Evolutionary conservation across 768 basidiomycete genomes (phyloP), one percentile per base, ranked within the genome.

Genomic region (Lactarius tabidus): DNA sequence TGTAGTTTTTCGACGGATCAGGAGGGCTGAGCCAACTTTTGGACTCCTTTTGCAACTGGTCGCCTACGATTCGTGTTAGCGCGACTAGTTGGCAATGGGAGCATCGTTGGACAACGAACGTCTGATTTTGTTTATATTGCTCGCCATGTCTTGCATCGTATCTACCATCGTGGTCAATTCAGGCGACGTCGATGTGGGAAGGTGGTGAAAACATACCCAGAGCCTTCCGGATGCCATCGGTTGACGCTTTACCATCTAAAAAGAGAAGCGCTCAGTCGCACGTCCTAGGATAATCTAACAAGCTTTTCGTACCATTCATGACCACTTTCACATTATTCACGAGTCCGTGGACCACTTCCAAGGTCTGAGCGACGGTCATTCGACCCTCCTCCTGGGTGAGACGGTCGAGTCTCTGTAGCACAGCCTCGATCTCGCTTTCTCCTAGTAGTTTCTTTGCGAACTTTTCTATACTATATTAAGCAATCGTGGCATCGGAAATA

Each of bases 1-100:
- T 63, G 39, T 53, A 31, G 52, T 53, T 53, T 53, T 20, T 43
- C 57, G 33, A 63, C 15, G 63, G 63, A 14, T 63, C 57, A 28
- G 63, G 63, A 6, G 63, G 57, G 14, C 43, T 39, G n/a, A 63
- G 57, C 63, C 63, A 63, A 12, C n/a, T 10, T 9, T 17, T 35
- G 15, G 51, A n/a, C 3, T 58, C 28, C 9, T 18, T 10, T 45
- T 57, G 56, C 28, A 63, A 23, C 36, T 39, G 33, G 5, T 57
- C 45, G 9, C 56, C 62, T 63, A 18, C 28, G 15, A 31, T 1
- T 15, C 7, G 1, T 23, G 29, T 63, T 20, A 63, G 57, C 23
- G 6, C 33, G 10, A 35, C 15, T 3, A 1, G n/a, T 4, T 3
- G 14, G 14, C 38, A 23, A 23, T 4, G 29, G 10, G 1, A 7